A percentile compares a stretch with the other conserved stretches of the same genome.
Conservation (phyloP, 75 land plant species). For the Larix kaempferi region DNA sequence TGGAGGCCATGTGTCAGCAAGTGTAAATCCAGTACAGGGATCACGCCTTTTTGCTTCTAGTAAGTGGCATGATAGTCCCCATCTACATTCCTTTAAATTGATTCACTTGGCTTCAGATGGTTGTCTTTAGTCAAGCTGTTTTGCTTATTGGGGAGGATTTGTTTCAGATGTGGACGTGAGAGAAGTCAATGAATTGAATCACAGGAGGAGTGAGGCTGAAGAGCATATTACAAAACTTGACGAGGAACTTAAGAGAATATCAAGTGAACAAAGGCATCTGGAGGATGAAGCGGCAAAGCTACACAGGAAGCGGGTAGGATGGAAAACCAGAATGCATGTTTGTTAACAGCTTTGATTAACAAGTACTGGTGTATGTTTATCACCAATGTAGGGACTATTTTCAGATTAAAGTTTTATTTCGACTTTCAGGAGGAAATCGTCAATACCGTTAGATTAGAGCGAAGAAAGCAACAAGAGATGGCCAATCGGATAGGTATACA, state of each 20-base stretch:
- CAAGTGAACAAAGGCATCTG: slow-evolving; percentile 41
- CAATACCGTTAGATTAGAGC: slow-evolving; percentile 38
- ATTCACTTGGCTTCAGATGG: background rate
- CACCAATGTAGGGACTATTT: background rate
- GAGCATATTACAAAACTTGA: slow-evolving; percentile 35
- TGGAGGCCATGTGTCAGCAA: slow-evolving; percentile 79
- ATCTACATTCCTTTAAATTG: background rate
- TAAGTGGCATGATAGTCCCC: slow-evolving; percentile 25
- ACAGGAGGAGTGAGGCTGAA: slow-evolving; percentile 50
- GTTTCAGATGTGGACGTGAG: slow-evolving; percentile 64
- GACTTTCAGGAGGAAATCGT: slow-evolving; percentile 70
- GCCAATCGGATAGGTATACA: slow-evolving; percentile 51
- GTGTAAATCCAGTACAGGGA: slow-evolving; percentile 48
- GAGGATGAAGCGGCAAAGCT: slow-evolving; percentile 84
- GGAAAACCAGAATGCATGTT: background rate
- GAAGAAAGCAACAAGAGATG: slow-evolving; percentile 66
- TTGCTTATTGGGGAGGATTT: slow-evolving; percentile 1
- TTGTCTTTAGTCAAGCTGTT: background rate
- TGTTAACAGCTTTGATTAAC: slow-evolving; percentile 9
- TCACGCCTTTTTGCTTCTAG: slow-evolving; percentile 70
- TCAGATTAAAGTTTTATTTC: background rate
- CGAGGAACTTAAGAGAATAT: slow-evolving; percentile 36
- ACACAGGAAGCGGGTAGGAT: slow-evolving; percentile 62
- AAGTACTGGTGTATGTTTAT: background rate
- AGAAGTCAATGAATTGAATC: slow-evolving; percentile 46